These are phyloP conservation scores for Eucalyptus guilfoylei DNA, from an alignment of 345 rosid genomes.

Conservation along the genomic window DNA sequence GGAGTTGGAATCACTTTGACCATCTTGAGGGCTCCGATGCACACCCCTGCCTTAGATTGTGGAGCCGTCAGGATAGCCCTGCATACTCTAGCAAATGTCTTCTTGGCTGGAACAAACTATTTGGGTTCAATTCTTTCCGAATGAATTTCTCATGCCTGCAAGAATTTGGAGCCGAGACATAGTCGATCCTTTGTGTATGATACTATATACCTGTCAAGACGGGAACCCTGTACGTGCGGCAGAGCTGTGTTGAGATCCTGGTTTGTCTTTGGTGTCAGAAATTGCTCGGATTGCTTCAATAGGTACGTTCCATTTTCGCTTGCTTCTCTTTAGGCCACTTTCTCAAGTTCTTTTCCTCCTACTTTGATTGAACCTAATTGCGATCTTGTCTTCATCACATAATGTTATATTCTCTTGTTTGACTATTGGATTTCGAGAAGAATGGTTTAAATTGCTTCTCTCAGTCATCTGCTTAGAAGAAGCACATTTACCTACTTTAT, in stretches of 20 bases:
- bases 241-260: conserved; percentile 20
- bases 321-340: too few species aligned
- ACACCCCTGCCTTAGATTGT: conserved; percentile 8
- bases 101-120: conserved; percentile 41
- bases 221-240: conserved; percentile 19
- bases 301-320: too few species aligned
- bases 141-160: conserved; percentile 29
- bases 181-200: conserved; percentile 62
- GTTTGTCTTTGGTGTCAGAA: too few species aligned
- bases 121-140: conserved; percentile 43
- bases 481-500: too few species aligned
- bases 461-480: too few species aligned
- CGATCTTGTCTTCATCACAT: neutral
- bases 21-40: conserved; percentile 5
- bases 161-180: conserved; percentile 28
- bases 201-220: conserved; percentile 48
- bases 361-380: too few species aligned
- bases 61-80: conserved; percentile 32
- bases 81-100: conserved; percentile 61
- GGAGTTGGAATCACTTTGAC: conserved; percentile 22
- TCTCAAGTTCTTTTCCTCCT: too few species aligned
- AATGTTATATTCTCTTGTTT: too few species aligned
- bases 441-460: too few species aligned
- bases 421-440: too few species aligned
- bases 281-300: too few species aligned